Base-by-base conservation (phyloP, 352 stramenopile species). In the Globisporangium cederbergense region DNA sequence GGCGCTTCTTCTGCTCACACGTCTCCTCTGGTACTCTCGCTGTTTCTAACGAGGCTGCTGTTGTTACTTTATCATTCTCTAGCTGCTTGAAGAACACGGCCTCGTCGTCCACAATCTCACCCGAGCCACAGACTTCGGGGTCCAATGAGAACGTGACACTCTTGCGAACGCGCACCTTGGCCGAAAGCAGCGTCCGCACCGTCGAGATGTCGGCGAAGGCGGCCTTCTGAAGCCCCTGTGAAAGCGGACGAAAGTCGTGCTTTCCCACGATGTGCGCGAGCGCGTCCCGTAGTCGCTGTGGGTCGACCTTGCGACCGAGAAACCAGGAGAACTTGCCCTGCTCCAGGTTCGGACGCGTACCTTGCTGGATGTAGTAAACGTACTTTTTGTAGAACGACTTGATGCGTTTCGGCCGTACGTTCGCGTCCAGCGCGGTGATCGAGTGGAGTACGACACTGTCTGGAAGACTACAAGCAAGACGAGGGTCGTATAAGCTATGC, bases 311-410 rank as follows among this genome's bases (percentile, higher is more conserved):
- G 53, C 82, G 78, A 16, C 83, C 80, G n/a, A 94, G 73, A 50
- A 91, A 96, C 85, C 85, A 96, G 62, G 87, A 92, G 62, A 78
- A 93, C 53, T 86, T 91, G 58, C 81, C 76, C 11, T 88, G 65
- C 43, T 89, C 70, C 28, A 92, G 70, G 64, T 91, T 75, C 0
- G 85, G 85, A 13, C 85, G 81, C 53, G 85, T 60, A 3, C 85
- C 87, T 72, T 96, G 87, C 60, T 96, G 85, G 71, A 96, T 77
- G 70, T 96, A 96, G 78, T 96, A 96, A 46, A 96, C 75, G 67
- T 96, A 96, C 73, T 93, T 92, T 64, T 96, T 96, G 77, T 86
- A 90, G 22, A 77, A 78, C 42, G 87, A 93, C 6, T 85, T 86
- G 64, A 91, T 91, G 28, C 85, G 83, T 36, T 76, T 76, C 3